These are phyloP conservation scores for Madurella fahalii DNA, from an alignment of 2,329 filamentous ascomycete species.

Conservation along the genomic window DNA sequence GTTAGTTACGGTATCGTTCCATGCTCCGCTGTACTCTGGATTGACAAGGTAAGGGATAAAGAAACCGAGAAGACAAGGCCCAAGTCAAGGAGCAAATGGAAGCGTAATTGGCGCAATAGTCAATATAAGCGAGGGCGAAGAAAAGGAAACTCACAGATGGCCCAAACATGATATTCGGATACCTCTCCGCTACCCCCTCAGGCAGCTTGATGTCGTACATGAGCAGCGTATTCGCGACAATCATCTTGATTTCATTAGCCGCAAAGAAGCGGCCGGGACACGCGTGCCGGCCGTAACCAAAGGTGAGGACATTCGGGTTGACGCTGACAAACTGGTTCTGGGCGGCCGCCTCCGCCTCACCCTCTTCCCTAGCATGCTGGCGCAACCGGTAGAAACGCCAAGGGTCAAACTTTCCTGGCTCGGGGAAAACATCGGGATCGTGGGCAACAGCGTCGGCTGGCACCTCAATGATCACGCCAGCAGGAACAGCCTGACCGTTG, in stretches of 20 bases:
- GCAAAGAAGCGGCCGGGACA: conserved; percentile 39
- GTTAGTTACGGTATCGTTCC: no score
- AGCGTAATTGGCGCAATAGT: no score
- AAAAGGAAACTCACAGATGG: conserved; percentile 12
- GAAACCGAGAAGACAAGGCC: no score
- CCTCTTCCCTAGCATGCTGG: conserved; percentile 25
- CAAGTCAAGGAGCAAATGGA: no score
- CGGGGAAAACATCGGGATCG: conserved; percentile 36
- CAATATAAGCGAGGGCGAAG: background rate
- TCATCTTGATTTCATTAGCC: conserved; percentile 37
- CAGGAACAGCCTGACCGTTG: conserved; percentile 48
- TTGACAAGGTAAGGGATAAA: no score
- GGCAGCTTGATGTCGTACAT: conserved; percentile 29
- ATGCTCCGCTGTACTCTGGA: no score
- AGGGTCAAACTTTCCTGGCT: conserved; percentile 37
- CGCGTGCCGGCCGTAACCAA: conserved; percentile 40
- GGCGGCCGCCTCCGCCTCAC: conserved; percentile 29
- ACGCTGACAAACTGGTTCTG: conserved; percentile 41
- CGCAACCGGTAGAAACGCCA: conserved; percentile 38
- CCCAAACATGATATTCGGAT: conserved; percentile 26
- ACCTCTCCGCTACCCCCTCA: conserved; percentile 25
- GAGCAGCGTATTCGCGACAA: conserved; percentile 29
- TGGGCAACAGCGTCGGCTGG: conserved; percentile 34
- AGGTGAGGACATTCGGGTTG: conserved; percentile 32
- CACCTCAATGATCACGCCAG: conserved; percentile 41